Evolutionary conservation across 768 basidiomycete species (phyloP), one percentile per base, ranked within the genome.

Genomic region (Multifurca ochricompacta): DNA sequence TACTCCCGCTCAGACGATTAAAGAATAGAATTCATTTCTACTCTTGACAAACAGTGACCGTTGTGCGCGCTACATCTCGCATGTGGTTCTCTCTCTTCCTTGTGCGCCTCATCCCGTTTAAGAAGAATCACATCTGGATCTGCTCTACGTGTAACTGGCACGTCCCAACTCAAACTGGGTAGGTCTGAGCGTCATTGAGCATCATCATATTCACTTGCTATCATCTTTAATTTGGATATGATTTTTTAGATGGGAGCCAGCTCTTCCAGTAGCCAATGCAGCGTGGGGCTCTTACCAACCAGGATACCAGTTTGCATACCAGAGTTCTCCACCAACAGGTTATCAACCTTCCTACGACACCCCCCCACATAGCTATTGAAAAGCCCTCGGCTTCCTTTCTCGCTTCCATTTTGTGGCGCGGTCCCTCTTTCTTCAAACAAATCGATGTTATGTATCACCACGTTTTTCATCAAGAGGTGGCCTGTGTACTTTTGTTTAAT

Each of bases 41-140:
- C 44, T 18, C 34, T 35, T n/a, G n/a, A 16, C 42, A n/a, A 35
- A 14, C 60, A 85, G 85, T 71, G 21, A 74, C 81, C 47, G 80
- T 85, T 51, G 68, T 81, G 45, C 70, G 76, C 28, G 82, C 82
- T 28, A 86, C 84, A 66, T 74, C 75, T 31, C 79, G 80, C 51
- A 78, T 70, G 34, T 88, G 85, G 87, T 84, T 90, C 64, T 83
- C 87, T 67, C 65, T 90, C 41, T 88, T 82, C 70, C 85, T 79
- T 67, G 73, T 90, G 13, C 87, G 83, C 21, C 68, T 90, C 52
- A 67, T 89, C 39, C 87, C 87, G 1, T 70, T 87, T 62, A 75
- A 68, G 21, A 76, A 76, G 44, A 77, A 77, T 50, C 78, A 77
- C 50, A 69, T 89, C 47, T 87, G 86, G 83, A 64, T 82, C 53